Evolutionary conservation across 2,329 filamentous ascomycete genomes (phyloP), one percentile per base, ranked within the genome.

Genomic region (Apiospora saccharicola): DNA sequence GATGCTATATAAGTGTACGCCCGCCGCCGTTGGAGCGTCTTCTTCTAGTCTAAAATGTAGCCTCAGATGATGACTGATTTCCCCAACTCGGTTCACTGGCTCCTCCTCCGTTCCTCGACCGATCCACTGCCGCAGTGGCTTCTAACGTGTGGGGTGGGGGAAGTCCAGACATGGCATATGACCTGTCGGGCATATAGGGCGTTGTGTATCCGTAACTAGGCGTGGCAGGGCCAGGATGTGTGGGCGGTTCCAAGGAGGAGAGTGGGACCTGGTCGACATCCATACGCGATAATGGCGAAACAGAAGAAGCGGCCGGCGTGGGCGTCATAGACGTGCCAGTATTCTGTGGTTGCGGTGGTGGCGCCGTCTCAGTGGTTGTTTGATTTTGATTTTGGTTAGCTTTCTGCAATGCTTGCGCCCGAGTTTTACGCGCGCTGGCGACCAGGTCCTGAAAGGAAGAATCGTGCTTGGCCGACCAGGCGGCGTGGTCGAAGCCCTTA

Each of bases 401-500:
- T 26, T 68, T 68, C 26, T 47, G 41, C 19, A 44, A 12, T 10
- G 67, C 67, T 30, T 68, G n/a, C 1, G 67, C 67, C 41, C 67
- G 26, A 26, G 19, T 70, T 34, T 26, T 53, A 34, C 68, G 68
- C 4, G 96, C 96, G 76, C 89, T 91, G 3, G 91, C 92, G 77
- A 98, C 96, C 64, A 99, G 81, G 61, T 92, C 88, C 74, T 91
- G 90, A 80, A 98, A 99, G 0, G 94, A 92, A 24, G 84, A 85
- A 68, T 91, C 91, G 82, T 98, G 92, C 73, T 87, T 91, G 10
- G 85, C 86, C 34, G 92, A 91, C 92, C 96, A 98, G 0, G 90
- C 92, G 1, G 87, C 86, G 3, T 91, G 91, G 80, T 98, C 94
- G 79, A 98, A 98, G 73, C 96, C 93, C 79, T 98, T 98, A 76